Conservation (phyloP, 2,329 filamentous ascomycete genomes). For the Truncatella angustata region DNA sequence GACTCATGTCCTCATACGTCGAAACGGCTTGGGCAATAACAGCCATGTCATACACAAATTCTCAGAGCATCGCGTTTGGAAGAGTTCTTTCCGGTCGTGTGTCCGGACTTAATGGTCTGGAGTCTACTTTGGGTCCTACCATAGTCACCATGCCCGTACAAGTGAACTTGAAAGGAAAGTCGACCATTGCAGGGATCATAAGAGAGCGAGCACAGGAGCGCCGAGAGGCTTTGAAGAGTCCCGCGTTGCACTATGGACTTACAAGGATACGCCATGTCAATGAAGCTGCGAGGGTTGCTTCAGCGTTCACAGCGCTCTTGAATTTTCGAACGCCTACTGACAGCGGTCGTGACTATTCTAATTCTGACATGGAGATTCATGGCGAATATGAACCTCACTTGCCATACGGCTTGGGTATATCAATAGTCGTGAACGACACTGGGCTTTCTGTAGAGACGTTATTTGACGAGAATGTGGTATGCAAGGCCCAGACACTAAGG, state of each 20-base stretch:
- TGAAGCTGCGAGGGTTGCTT: constrained; percentile 11
- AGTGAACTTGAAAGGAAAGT: constrained; percentile 10
- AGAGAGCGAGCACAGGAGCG: constrained; percentile 12
- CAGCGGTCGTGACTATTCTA: neutral
- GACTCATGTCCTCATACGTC: constrained; percentile 12
- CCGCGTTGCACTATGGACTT: constrained; percentile 10
- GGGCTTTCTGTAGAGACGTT: neutral
- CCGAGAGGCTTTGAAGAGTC: constrained; percentile 9
- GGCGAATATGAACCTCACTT: constrained; percentile 2
- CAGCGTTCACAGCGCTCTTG: constrained; percentile 12
- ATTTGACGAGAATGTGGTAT: neutral
- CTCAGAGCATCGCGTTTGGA: constrained; percentile 14
- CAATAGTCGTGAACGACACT: constrained; percentile 5
- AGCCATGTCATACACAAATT: constrained; percentile 7
- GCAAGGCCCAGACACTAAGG: neutral
- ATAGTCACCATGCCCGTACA: constrained; percentile 13
- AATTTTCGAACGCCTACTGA: constrained; percentile 9
- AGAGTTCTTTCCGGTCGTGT: constrained; percentile 13
- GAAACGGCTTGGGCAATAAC: constrained; percentile 17
- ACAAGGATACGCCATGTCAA: constrained; percentile 8
- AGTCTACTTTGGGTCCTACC: constrained; percentile 12
- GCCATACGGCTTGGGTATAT: constrained; percentile 1
- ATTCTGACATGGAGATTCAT: constrained; percentile 5
- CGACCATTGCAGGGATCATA: constrained; percentile 11
- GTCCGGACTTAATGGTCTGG: constrained; percentile 3